These are phyloP conservation scores for Neurospora sp. DNA, from an alignment of 495 filamentous ascomycete species.

Conservation along the genomic window DNA sequence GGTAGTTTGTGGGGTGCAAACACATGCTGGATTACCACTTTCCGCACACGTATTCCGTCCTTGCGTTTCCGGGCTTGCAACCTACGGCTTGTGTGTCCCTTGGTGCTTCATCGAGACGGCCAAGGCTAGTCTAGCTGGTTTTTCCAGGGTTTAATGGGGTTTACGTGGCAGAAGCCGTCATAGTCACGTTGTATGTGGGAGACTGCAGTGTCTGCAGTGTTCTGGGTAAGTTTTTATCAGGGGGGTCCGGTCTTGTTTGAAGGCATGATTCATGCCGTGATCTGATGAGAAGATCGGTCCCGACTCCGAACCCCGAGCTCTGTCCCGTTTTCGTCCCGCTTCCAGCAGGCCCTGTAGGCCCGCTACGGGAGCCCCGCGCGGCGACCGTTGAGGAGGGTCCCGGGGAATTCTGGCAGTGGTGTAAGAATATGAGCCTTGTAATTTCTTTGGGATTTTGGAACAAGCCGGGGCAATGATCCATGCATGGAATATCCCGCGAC, in stretches of 20 bases:
- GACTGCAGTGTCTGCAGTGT: background rate
- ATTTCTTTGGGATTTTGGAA: background rate
- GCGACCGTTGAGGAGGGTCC: background rate
- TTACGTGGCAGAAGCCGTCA: background rate
- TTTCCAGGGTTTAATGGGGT: background rate
- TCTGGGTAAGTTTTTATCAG: background rate
- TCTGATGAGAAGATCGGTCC: background rate
- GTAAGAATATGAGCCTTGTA: background rate
- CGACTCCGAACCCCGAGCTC: background rate
- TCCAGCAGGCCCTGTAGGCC: background rate
- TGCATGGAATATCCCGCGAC: background rate
- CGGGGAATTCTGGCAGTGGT: background rate
- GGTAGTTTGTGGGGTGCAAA: background rate
- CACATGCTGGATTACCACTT: background rate
- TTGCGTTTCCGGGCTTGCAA: background rate
- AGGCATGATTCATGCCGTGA: background rate
- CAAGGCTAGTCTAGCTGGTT: background rate
- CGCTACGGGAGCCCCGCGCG: background rate
- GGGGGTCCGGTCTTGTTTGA: background rate
- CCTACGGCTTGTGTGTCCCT: background rate
- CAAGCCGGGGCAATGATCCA: background rate
- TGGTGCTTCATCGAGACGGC: background rate
- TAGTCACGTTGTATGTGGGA: background rate
- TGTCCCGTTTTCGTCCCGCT: background rate
- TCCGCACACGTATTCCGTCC: background rate